Base-by-base conservation (phyloP, 192 early-diverging fungal genomes). In the Physocladia obscura region DNA sequence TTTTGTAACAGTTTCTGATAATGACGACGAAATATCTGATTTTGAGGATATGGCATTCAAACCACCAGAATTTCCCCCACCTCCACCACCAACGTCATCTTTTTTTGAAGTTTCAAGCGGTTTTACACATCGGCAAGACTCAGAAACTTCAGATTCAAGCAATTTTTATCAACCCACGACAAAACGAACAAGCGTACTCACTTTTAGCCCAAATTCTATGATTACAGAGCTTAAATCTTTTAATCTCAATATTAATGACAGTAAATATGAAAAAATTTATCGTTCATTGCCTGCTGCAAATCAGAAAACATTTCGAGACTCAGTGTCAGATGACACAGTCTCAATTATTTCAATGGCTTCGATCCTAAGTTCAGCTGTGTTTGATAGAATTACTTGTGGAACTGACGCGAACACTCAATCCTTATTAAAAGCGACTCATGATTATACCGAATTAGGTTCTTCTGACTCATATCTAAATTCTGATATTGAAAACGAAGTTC, bases 41-140 rank as follows among this genome's bases (percentile, higher is more conserved):
- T 62, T 19, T 6, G 59, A 40, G 39, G 35, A 34, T 32, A 31
- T 52, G 50, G 21, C 21, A 17, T 21, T 44, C 40, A 44, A 44
- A 47, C 59, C 59, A n/a, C 39, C 59, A 21, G 11, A 13, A 0
- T 44, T 21, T 19, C 17, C 36, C 15, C 59, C 59, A 21, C 59
- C 59, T 35, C 59, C 59, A 62, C 59, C 59, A 44, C 34, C 59
- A 26, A 5, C 59, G 11, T 34, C 29, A 6, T 58, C 57, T 17
- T 58, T 26, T 34, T 62, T 44, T 47, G 59, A 62, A 17, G 40
- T 4, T n/a, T 62, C 59, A 11, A 47, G 40, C 35, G 15, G 37
- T 21, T 62, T 62, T 27, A 47, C 35, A 29, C 39, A n/a, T 38
- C 40, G 40, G 37, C 30, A 62, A 21, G 38, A 62, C 3, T 62